Evolutionary conservation across 106 monocot genomes (phyloP), one percentile per base, ranked within the genome.

Genomic region (Agapanthus africanus): DNA sequence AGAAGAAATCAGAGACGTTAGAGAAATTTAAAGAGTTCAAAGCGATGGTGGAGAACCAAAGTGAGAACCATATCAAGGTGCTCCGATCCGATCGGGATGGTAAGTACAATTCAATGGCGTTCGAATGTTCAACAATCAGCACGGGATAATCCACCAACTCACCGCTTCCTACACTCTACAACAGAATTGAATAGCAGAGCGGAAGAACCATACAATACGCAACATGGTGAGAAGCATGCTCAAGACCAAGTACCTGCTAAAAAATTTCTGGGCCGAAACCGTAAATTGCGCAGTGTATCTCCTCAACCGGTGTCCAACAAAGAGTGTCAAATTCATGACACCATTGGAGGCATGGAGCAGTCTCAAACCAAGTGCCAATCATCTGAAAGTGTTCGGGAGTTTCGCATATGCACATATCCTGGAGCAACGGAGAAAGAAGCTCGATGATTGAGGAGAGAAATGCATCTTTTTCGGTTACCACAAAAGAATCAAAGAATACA

Each of bases 321-420:
- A 60, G 54, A 52, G 42, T 11, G 25, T 81, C 1, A 13, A 69
- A 15, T 40, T 30, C 2, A 54, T 31, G 54, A 85, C 72, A 26
- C 63, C 63, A 3, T 21, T 54, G 10, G 68, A 68, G 18, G 70
- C 65, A 4, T 80, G 70, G 84, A 67, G 71, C 28, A 56, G 49
- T 5, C 40, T 59, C 23, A 79, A 77, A 36, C 51, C 63, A 22
- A 34, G 23, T 10, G 57, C 46, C 18, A 11, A 63, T 2, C 62
- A 80, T 25, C 2, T 77, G 3, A 59, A 38, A 23, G 62, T 67
- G 4, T 85, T 80, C 40, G 67, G 69, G 11, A 73, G 71, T 38
- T 50, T 74, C 19, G 56, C 63, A 2, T 70, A 77, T 52, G 77
- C 68, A 16, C 36, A 68, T 23, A 28, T 62, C 4, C 37, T 4